These are phyloP conservation scores for Metschnikowia similis DNA, from an alignment of 805 yeast species.

Conservation along the genomic window DNA sequence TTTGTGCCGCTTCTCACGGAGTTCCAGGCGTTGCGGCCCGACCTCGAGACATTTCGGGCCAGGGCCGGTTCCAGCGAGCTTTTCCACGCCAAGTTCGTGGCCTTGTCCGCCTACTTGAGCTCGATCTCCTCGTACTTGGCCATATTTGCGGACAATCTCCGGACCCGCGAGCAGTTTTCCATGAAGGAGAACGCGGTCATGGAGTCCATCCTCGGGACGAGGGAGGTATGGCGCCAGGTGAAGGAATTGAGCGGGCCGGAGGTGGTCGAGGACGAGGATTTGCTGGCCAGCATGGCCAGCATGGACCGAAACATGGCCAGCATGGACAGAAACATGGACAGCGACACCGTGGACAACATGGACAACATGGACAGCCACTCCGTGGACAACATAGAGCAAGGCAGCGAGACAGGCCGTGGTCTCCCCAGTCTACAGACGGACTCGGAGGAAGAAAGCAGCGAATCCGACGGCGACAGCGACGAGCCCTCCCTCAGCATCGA, in stretches of 20 bases:
- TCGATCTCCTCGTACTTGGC: constrained; percentile 77
- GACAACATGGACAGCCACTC: too few relatives aligned
- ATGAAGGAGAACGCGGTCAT: constrained; percentile 88
- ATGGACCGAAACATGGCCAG: too few relatives aligned
- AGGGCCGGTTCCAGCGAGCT: constrained; percentile 23
- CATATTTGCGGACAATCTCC: constrained; percentile 55
- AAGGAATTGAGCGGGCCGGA: constrained; percentile 27
- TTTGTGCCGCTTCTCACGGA: constrained; percentile 74
- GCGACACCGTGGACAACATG: too few relatives aligned
- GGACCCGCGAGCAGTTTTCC: constrained; percentile 49
- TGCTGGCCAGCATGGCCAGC: too few relatives aligned
- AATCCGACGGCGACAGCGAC: constrained; percentile 12
- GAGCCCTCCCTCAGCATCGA: constrained; percentile 44
- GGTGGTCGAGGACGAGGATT: not conserved
- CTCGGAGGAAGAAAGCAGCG: constrained; percentile 19
- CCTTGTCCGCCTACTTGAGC: constrained; percentile 76
- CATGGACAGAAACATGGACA: too few relatives aligned
- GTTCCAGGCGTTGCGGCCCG: constrained; percentile 38
- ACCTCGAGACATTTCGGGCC: constrained; percentile 34
- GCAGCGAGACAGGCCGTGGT: too few relatives aligned
- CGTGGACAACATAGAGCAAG: not conserved
- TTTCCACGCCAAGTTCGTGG: constrained; percentile 52
- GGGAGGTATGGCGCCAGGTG: constrained; percentile 91
- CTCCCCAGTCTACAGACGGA: constrained; percentile 12
- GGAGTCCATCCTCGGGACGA: constrained; percentile 75